Percentiles rank a stretch among this genome's conserved stretches.
Conservation (phyloP, 345 rosid species). For the Linum lewisii region DNA sequence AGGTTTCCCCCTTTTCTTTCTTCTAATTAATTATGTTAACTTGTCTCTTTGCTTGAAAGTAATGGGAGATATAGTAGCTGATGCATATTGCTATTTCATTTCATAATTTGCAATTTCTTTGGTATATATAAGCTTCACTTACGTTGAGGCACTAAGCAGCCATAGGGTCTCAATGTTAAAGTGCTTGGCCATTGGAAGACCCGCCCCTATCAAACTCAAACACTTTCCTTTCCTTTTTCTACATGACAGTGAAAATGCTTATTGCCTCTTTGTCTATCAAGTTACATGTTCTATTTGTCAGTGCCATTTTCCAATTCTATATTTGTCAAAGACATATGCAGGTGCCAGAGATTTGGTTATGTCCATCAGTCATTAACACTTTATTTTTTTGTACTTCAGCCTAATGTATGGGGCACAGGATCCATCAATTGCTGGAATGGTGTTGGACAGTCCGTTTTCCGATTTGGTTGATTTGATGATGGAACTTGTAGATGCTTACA, state of each 20-base stretch:
- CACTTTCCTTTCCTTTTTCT: no score
- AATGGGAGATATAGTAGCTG: not conserved
- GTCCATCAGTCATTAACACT: constrained; percentile 11
- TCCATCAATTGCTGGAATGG: constrained; percentile 93
- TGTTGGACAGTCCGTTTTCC: constrained; percentile 87
- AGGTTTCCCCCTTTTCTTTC: constrained; percentile 37
- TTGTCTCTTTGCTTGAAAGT: not conserved
- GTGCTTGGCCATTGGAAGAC: no score
- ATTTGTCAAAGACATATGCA: not conserved
- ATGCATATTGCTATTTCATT: no score
- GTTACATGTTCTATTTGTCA: not conserved
- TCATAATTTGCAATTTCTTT: no score
- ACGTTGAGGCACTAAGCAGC: not conserved
- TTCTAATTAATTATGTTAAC: constrained; percentile 7
- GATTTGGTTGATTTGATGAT: constrained; percentile 90
- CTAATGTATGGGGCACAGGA: constrained; percentile 90
- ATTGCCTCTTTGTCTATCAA: no score
- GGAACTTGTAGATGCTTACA: constrained; percentile 84
- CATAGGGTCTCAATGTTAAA: no score
- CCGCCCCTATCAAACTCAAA: no score
- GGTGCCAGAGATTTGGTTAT: constrained; percentile 1
- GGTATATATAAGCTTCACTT: no score
- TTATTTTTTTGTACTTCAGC: constrained; percentile 32
- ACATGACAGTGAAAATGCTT: no score
- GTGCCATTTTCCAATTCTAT: not conserved